phyloP scores from a whole-genome alignment of 768 basidiomycete genomes.

The Tricholoma sp. region DNA sequence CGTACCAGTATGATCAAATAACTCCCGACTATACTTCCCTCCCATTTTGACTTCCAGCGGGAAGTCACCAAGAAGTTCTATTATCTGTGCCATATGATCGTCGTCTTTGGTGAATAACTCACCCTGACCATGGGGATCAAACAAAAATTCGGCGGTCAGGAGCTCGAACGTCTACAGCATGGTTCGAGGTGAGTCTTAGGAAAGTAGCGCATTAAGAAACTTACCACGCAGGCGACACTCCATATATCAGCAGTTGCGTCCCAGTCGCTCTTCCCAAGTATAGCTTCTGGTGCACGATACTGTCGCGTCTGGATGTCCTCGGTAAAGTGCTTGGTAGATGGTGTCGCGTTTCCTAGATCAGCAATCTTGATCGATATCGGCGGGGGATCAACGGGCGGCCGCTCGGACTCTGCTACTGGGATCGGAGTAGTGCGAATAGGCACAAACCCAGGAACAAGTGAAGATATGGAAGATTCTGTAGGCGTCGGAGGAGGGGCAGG shows the following conservation, averaged over 20 bases:
- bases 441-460: conserved; percentile 14
- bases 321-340: conserved; percentile 84
- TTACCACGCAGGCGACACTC: conserved; percentile 84
- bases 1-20: conserved; percentile 73
- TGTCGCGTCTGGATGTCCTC: conserved; percentile 97
- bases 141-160: conserved; percentile 86
- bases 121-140: conserved; percentile 82
- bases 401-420: conserved; percentile 18
- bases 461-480: conserved; percentile 21
- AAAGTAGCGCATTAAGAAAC: conserved; percentile 17
- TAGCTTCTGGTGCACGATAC: conserved; percentile 92
- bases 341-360: conserved; percentile 91
- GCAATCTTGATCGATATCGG: conserved; percentile 88
- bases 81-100: conserved; percentile 94
- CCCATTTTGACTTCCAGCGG: conserved; percentile 70
- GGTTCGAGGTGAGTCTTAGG: background rate
- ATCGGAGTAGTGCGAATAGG: conserved; percentile 5
- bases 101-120: conserved; percentile 88
- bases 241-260: conserved; percentile 83
- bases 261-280: conserved; percentile 85
- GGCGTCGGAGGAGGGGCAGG: conserved; percentile 35
- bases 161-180: conserved; percentile 73
- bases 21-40: conserved; percentile 78
- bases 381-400: conserved; percentile 19
- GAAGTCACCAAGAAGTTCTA: conserved; percentile 85